phyloP scores from a whole-genome alignment of 2,329 filamentous ascomycete species.

The Thielaviopsis ethacetica region DNA sequence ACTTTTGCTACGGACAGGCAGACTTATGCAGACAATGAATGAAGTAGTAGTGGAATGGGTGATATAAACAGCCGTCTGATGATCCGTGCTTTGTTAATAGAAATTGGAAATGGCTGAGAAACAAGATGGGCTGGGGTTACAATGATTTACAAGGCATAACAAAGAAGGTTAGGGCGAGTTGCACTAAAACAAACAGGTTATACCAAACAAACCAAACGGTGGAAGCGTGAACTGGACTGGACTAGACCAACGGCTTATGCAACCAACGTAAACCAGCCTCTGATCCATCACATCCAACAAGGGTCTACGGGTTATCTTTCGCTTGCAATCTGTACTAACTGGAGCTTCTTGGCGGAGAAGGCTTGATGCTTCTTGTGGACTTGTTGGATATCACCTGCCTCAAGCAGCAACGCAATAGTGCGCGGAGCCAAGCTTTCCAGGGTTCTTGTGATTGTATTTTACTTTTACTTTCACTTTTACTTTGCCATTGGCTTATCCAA shows the following conservation, averaged over 20 bases:
- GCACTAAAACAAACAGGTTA: neutral
- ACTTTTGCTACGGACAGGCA: neutral
- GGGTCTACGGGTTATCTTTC: neutral
- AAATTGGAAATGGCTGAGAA: no score
- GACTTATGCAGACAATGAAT: neutral
- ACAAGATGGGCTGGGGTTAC: neutral
- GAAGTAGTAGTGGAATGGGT: neutral
- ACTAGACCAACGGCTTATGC: no score
- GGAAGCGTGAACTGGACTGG: no score
- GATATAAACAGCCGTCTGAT: no score
- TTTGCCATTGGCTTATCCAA: no score
- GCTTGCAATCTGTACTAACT: neutral
- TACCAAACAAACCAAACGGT: neutral
- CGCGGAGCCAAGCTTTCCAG: no score
- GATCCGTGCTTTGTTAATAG: no score
- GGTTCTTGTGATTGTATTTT: no score
- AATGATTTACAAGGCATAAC: neutral
- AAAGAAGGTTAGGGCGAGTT: no score
- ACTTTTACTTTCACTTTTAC: no score
- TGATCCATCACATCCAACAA: no score
- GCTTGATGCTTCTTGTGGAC: neutral
- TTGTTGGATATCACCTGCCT: neutral
- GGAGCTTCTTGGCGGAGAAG: neutral
- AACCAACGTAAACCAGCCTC: no score
- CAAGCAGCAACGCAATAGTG: neutral